A percentile compares a stretch with the other conserved stretches of the same genome.
These are phyloP conservation scores for Pythium grandisporangium DNA, from an alignment of 352 stramenopile genomes.

Conservation along the genomic window DNA sequence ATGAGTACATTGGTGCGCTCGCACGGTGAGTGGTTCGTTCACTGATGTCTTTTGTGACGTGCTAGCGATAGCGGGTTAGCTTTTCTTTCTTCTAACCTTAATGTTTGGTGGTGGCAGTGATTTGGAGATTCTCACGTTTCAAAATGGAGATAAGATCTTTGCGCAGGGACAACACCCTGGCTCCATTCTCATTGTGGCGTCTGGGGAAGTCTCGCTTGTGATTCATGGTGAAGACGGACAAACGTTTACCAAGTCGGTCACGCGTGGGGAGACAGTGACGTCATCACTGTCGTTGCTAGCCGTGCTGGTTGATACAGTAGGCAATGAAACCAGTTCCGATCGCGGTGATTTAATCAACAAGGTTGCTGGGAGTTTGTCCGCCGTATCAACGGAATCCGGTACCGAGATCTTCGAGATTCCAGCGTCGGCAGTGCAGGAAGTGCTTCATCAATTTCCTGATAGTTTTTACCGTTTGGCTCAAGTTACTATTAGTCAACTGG, in stretches of 20 bases:
- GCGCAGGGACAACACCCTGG: slow-evolving; percentile 45
- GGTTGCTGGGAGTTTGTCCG: slow-evolving; percentile 48
- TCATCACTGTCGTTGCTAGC: slow-evolving; percentile 64
- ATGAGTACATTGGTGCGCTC: slow-evolving; percentile 54
- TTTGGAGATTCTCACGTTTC: slow-evolving; percentile 38
- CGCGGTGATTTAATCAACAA: slow-evolving; percentile 21
- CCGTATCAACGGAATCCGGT: slow-evolving; percentile 24
- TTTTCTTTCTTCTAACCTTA: slow-evolving; percentile 4
- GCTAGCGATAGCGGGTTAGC: background rate
- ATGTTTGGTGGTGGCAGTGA: slow-evolving; percentile 21
- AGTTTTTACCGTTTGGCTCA: slow-evolving; percentile 69
- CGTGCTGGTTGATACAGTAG: slow-evolving; percentile 32
- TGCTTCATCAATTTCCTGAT: slow-evolving; percentile 52
- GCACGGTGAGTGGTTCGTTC: slow-evolving; percentile 18
- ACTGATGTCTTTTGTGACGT: background rate
- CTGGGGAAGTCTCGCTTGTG: slow-evolving; percentile 39
- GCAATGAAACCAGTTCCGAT: slow-evolving; percentile 12
- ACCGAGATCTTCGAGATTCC: slow-evolving; percentile 68
- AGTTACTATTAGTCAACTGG: slow-evolving; percentile 65
- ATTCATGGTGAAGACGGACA: slow-evolving; percentile 40
- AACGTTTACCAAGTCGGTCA: slow-evolving; percentile 40
- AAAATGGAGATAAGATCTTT: slow-evolving; percentile 51
- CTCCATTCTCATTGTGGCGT: slow-evolving; percentile 65
- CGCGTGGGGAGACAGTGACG: slow-evolving; percentile 53
- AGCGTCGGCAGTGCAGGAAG: slow-evolving; percentile 25